phyloP scores from a whole-genome alignment of 73 alveolate species.

The Symbiodinium natans region DNA sequence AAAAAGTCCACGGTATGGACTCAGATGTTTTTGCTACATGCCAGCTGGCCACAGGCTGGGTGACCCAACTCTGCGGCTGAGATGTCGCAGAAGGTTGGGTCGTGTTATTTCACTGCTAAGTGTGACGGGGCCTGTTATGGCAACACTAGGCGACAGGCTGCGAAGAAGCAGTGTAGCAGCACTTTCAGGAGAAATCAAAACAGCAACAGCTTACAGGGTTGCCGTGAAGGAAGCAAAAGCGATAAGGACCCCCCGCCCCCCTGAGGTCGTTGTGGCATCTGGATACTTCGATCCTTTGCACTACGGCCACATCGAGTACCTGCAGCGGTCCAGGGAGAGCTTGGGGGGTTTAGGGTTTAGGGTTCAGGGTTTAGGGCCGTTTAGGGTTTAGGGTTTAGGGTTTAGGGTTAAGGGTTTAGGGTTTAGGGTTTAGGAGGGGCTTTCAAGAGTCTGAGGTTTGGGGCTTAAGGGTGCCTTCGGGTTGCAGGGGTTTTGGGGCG shows the following conservation, averaged over 20 bases:
- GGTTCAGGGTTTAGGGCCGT: too few species aligned
- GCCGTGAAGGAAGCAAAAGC: neutral
- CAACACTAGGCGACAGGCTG: too few species aligned
- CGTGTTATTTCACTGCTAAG: too few species aligned
- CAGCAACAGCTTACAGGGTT: neutral
- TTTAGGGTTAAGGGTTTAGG: too few species aligned
- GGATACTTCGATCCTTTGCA: conserved; percentile 92
- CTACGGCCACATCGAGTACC: conserved; percentile 93
- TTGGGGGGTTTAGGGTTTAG: too few species aligned
- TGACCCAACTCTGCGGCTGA: neutral
- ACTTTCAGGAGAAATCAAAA: neutral
- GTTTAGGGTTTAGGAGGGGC: too few species aligned
- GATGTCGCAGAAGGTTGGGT: conserved; percentile 90
- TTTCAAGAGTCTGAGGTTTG: too few species aligned
- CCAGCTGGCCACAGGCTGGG: neutral
- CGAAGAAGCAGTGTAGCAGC: too few species aligned
- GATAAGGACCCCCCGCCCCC: neutral
- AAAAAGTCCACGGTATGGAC: neutral
- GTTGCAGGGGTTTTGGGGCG: too few species aligned
- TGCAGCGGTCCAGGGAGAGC: conserved; percentile 63
- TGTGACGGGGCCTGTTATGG: too few species aligned
- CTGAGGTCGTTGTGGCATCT: conserved; percentile 80
- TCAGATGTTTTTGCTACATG: neutral
- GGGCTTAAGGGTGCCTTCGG: too few species aligned
- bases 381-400: too few species aligned